These are phyloP conservation scores for Aegilops bicornis DNA, from an alignment of 176 grass and related monocot genomes.

Conservation along the genomic window DNA sequence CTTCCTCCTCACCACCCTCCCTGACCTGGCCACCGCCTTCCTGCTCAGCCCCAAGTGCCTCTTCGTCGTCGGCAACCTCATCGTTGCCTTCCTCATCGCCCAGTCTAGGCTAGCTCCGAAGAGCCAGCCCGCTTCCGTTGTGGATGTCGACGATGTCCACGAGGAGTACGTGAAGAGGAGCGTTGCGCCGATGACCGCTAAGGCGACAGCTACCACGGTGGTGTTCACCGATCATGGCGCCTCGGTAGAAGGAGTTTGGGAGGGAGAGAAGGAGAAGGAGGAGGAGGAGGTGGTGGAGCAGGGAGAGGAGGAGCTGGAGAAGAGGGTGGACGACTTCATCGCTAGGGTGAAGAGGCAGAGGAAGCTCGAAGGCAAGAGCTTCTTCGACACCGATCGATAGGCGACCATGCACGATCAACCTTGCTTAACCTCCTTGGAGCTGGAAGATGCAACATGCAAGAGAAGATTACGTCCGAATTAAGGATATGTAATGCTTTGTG, in stretches of 20 bases:
- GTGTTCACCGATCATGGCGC: constrained; percentile 9
- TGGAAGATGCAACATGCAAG: background rate
- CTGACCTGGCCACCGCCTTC: constrained; percentile 44
- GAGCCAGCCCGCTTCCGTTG: constrained; percentile 17
- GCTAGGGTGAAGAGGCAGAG: constrained; percentile 87
- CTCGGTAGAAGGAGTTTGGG: constrained; percentile 13
- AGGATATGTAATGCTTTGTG: constrained; percentile 32
- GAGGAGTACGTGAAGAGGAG: constrained; percentile 55
- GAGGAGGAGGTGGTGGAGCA: constrained; percentile 27
- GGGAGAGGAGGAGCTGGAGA: constrained; percentile 52
- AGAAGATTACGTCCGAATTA: constrained; percentile 16
- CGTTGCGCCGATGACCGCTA: background rate
- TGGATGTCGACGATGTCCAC: constrained; percentile 17
- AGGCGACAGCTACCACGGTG: background rate
- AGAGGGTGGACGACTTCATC: constrained; percentile 95
- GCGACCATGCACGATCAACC: background rate
- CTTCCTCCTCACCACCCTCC: constrained; percentile 55
- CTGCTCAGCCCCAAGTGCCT: constrained; percentile 74
- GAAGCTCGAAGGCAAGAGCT: constrained; percentile 67
- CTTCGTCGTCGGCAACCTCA: constrained; percentile 81
- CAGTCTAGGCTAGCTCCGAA: constrained; percentile 58
- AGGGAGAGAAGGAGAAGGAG: constrained; percentile 8
- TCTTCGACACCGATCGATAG: constrained; percentile 48
- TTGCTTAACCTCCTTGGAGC: background rate
- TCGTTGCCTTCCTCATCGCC: constrained; percentile 73